These are phyloP conservation scores for Aspergillus alliaceus DNA, from an alignment of 2,329 filamentous ascomycete genomes.

Conservation along the genomic window DNA sequence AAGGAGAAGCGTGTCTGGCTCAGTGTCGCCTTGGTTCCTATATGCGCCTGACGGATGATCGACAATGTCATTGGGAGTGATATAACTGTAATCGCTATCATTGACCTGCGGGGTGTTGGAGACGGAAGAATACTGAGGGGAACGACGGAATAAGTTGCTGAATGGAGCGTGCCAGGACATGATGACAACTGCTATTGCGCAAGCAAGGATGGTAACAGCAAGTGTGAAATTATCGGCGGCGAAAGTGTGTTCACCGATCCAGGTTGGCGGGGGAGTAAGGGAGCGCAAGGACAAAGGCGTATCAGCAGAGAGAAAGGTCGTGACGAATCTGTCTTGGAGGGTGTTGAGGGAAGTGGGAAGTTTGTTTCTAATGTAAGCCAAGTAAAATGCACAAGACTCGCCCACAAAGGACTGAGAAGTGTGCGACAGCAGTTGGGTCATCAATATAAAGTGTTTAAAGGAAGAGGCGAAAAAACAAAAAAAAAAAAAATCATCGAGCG, in stretches of 20 bases:
- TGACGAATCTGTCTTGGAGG: conserved; percentile 32
- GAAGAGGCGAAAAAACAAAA: not conserved
- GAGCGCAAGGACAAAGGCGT: conserved; percentile 12
- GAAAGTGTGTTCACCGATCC: conserved; percentile 13
- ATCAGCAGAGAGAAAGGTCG: conserved; percentile 23
- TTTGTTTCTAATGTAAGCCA: conserved; percentile 34
- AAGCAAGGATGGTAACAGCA: conserved; percentile 28
- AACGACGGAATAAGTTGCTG: conserved; percentile 34
- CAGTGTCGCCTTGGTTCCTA: conserved; percentile 25
- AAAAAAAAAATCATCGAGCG: not conserved
- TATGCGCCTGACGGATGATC: conserved; percentile 21
- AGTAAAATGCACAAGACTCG: conserved; percentile 41
- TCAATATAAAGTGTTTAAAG: conserved; percentile 22
- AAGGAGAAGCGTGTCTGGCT: conserved; percentile 46
- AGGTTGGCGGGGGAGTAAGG: conserved; percentile 19
- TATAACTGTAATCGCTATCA: conserved; percentile 41
- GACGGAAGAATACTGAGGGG: conserved; percentile 29
- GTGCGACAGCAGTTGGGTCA: conserved; percentile 40
- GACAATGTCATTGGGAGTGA: conserved; percentile 37
- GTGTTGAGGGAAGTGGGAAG: conserved; percentile 33
- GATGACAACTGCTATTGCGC: conserved; percentile 29
- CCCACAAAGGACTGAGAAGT: conserved; percentile 40
- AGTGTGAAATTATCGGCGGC: conserved; percentile 23
- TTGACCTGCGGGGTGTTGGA: conserved; percentile 34
- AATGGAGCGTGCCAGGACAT: conserved; percentile 30